A percentile compares a stretch with the other conserved stretches of the same genome.
These are phyloP conservation scores for Nakazawaea molendinolei DNA, from an alignment of 805 yeast species.

Conservation along the genomic window DNA sequence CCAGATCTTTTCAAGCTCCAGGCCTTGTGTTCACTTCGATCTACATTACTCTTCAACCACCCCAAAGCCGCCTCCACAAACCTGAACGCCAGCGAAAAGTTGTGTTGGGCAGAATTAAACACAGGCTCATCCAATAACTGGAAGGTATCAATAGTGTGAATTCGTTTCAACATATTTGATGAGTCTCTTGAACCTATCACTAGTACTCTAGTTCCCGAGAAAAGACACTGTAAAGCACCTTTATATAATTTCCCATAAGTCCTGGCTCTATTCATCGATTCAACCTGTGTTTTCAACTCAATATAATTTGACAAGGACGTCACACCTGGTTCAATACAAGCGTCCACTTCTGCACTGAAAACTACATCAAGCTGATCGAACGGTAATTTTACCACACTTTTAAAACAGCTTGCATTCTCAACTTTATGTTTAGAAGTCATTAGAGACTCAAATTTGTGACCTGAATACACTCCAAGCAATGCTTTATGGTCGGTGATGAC, in stretches of 20 bases:
- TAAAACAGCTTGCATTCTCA: slow-evolving; percentile 1
- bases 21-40: too few species aligned
- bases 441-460: slow-evolving; percentile 6
- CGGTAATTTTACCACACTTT: not conserved
- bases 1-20: too few species aligned
- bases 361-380: not conserved
- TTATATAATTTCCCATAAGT: not conserved
- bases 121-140: too few species aligned
- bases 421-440: not conserved
- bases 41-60: too few species aligned
- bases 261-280: not conserved
- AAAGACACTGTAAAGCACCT: not conserved
- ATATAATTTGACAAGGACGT: slow-evolving; percentile 3
- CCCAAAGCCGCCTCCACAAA: too few species aligned
- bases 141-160: too few species aligned
- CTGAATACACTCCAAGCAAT: not conserved
- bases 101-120: too few species aligned
- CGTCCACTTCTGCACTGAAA: slow-evolving; percentile 8
- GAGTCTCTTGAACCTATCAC: not conserved
- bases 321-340: not conserved
- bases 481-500: not conserved
- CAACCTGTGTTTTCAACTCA: slow-evolving; percentile 1
- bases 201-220: not conserved
- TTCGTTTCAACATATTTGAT: too few species aligned
- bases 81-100: too few species aligned